A percentile compares a stretch with the other conserved stretches of the same genome.
Evolutionary conservation across 768 basidiomycete species (phyloP).

Genomic region (Collybia sordida): DNA sequence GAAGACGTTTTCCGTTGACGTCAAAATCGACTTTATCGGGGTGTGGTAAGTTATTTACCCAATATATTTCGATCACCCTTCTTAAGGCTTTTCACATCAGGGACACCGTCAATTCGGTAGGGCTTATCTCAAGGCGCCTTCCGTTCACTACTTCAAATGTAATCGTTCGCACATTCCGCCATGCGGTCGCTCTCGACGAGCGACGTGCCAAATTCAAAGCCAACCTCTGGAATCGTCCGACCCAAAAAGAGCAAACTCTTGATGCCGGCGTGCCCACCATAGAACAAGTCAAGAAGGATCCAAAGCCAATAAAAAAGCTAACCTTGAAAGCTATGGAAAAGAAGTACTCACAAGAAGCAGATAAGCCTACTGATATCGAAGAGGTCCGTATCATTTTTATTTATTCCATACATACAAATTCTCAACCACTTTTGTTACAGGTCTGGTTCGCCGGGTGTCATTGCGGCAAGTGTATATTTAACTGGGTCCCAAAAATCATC

Average conservation of each 20-base stretch:
- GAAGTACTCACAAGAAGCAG: constrained; percentile 19
- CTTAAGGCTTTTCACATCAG: constrained; percentile 20
- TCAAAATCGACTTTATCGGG: constrained; percentile 47
- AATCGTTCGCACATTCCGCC: constrained; percentile 45
- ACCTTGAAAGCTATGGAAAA: constrained; percentile 19
- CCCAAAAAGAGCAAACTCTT: constrained; percentile 27
- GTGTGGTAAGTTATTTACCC: constrained; percentile 36
- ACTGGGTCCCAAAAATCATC: not conserved
- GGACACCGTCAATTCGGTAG: constrained; percentile 56
- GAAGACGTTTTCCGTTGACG: constrained; percentile 42
- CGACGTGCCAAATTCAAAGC: constrained; percentile 47
- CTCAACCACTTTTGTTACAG: not conserved
- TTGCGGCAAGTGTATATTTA: constrained; percentile 21
- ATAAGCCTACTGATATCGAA: constrained; percentile 33
- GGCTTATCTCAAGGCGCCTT: constrained; percentile 37
- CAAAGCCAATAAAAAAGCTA: constrained; percentile 2
- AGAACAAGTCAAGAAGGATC: not conserved
- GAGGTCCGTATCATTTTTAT: constrained; percentile 23
- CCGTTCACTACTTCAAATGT: constrained; percentile 45
- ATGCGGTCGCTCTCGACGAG: constrained; percentile 51
- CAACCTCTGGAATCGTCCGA: constrained; percentile 32
- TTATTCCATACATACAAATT: not conserved
- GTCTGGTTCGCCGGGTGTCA: constrained; percentile 51
- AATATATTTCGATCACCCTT: not conserved
- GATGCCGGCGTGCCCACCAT: constrained; percentile 18